These are phyloP conservation scores for Globisporangium polare DNA, from an alignment of 352 stramenopile genomes.

Conservation along the genomic window DNA sequence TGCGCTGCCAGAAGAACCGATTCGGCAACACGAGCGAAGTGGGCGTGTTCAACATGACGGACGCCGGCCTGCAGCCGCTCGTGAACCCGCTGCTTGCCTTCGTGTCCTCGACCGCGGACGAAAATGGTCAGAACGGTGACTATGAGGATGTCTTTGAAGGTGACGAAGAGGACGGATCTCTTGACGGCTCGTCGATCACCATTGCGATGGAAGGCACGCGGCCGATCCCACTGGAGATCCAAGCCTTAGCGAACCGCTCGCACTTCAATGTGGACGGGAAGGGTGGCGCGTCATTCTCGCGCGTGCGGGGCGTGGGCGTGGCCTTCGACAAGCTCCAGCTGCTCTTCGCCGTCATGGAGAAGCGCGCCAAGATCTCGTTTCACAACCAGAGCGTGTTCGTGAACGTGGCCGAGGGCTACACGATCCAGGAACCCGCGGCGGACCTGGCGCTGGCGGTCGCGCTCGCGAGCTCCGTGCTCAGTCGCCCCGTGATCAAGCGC, in stretches of 20 bases:
- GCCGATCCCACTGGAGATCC: conserved; percentile 93
- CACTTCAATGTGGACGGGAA: conserved; percentile 32
- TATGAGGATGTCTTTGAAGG: conserved; percentile 25
- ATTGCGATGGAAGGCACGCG: conserved; percentile 93
- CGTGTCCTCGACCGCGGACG: conserved; percentile 37
- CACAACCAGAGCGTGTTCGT: conserved; percentile 81
- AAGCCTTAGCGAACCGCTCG: conserved; percentile 86
- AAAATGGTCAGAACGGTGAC: conserved; percentile 19
- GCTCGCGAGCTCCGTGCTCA: conserved; percentile 63
- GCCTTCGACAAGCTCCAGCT: conserved; percentile 90
- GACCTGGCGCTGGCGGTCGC: conserved; percentile 75
- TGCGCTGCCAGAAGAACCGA: conserved; percentile 94
- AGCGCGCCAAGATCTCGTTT: conserved; percentile 77
- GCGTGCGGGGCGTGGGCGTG: conserved; percentile 72
- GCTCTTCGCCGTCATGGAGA: conserved; percentile 95
- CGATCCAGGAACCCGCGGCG: conserved; percentile 74
- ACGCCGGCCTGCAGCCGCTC: conserved; percentile 74
- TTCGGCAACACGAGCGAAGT: conserved; percentile 96
- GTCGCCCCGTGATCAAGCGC: conserved; percentile 46
- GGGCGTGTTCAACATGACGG: conserved; percentile 95
- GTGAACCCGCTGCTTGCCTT: conserved; percentile 78
- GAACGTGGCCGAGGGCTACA: conserved; percentile 82
- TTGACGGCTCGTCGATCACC: conserved; percentile 86
- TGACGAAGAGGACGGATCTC: conserved; percentile 8
- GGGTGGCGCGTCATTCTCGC: conserved; percentile 37